Conservation (phyloP, 129 eudicot genomes). For the Scalesia atractyloides region DNA sequence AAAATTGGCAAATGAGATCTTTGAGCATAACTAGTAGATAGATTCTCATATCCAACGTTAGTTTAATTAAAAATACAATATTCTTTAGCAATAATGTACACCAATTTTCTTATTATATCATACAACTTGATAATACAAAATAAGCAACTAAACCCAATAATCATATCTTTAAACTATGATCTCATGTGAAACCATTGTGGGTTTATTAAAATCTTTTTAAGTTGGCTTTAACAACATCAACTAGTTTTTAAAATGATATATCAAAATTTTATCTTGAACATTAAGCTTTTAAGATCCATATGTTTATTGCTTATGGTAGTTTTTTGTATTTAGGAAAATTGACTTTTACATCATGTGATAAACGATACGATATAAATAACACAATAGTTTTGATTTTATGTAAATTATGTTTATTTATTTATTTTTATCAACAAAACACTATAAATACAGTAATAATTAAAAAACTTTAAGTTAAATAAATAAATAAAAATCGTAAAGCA, state of each 20-base stretch:
- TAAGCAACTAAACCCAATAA: neutral
- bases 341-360: neutral
- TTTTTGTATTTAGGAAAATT: neutral
- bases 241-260: neutral
- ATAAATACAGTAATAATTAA: too few relatives aligned
- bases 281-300: neutral
- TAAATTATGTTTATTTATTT: too few relatives aligned
- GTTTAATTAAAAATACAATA: neutral
- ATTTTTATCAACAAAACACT: too few relatives aligned
- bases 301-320: neutral
- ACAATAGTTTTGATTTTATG: too few relatives aligned
- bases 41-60: neutral
- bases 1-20: neutral
- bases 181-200: conserved; percentile 16
- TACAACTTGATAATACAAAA: conserved; percentile 11
- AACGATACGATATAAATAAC: neutral
- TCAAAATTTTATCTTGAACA: neutral
- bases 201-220: neutral
- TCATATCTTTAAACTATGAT: conserved; percentile 13
- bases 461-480: too few relatives aligned
- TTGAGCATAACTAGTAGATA: neutral
- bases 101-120: neutral
- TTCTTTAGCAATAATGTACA: conserved; percentile 2
- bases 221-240: neutral
- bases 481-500: too few relatives aligned